Percentiles rank a stretch among this genome's conserved stretches.
phyloP scores from a whole-genome alignment of 257 asterid genomes.

The Knoxia roxburghii region DNA sequence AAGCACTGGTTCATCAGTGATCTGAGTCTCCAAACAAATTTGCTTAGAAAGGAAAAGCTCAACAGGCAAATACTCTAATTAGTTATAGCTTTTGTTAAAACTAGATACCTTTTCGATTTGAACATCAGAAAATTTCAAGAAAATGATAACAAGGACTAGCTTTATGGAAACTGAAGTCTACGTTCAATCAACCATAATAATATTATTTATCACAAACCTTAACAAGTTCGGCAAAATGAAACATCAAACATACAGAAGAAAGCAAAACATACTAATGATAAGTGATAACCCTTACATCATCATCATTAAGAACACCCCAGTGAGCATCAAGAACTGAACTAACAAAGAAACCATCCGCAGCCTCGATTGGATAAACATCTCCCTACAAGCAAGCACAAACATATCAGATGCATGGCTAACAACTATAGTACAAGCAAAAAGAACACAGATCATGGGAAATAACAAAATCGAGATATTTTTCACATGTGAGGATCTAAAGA shows the following conservation, averaged over 20 bases:
- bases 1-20: neutral
- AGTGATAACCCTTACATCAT: conserved; percentile 76
- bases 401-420: neutral
- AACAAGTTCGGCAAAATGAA: neutral
- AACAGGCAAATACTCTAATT: too few species aligned
- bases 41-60: neutral
- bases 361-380: conserved; percentile 94
- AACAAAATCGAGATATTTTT: neutral
- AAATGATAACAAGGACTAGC: neutral
- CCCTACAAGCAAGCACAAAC: conserved; percentile 48
- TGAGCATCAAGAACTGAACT: conserved; percentile 96
- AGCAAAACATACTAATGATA: conserved; percentile 1
- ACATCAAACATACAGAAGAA: neutral
- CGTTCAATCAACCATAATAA: neutral
- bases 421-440: neutral
- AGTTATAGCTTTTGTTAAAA: too few species aligned
- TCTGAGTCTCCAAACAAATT: neutral
- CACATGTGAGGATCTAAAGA: neutral
- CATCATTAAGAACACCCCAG: conserved; percentile 94
- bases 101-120: neutral
- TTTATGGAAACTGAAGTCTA: too few species aligned
- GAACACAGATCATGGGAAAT: neutral
- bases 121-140: neutral
- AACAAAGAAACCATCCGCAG: conserved; percentile 40
- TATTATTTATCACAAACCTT: neutral